Evolutionary conservation across 2,329 filamentous ascomycete genomes (phyloP), one percentile per base, ranked within the genome.

Genomic region (Biscogniauxia mediterranea): DNA sequence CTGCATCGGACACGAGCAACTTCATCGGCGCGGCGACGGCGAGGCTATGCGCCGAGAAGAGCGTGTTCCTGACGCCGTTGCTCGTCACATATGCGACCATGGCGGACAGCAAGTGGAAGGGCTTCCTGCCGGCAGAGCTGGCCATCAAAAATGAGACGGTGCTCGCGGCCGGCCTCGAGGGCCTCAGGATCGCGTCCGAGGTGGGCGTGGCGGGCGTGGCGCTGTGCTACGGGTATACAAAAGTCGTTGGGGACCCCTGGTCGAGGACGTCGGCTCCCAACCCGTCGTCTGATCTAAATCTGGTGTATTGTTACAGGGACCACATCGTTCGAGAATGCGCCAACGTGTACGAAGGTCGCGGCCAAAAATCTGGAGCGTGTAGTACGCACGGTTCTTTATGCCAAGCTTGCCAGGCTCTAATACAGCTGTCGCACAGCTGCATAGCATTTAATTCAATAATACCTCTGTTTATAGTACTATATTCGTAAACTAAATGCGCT

Each of bases 181-280:
- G 78, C 0, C 70, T 85, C 17, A 73, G 79, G 59, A 78, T 83
- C 25, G 81, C 81, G 3, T 69, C 73, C 15, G 76, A 82, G 15
- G 80, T 78, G 1, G 82, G 82, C 0, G 81, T 85, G 1, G 81
- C 78, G 1, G 82, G 82, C 0, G 81, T 85, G 1, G 81, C 76
- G 0, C 79, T 85, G 55, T 85, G 82, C 70, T 85, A 78, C 64
- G 80, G 15, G 75, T 85, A 17, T 73, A 68, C 32, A 69, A 68
- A 54, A 71, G 68, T 49, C 61, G 67, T n/a, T 65, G 61, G 55
- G 42, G 52, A 4, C 55, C 13, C 8, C 6, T 68, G 1, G 26
- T 28, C 5, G 64, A 63, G 38, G 64, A 66, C 25, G 62, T 53
- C 19, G 15, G 38, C 38, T 46, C 15, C 5, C 38, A 46, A 11